phyloP scores from a whole-genome alignment of 345 rosid species.

The Chamaenerion angustifolium region DNA sequence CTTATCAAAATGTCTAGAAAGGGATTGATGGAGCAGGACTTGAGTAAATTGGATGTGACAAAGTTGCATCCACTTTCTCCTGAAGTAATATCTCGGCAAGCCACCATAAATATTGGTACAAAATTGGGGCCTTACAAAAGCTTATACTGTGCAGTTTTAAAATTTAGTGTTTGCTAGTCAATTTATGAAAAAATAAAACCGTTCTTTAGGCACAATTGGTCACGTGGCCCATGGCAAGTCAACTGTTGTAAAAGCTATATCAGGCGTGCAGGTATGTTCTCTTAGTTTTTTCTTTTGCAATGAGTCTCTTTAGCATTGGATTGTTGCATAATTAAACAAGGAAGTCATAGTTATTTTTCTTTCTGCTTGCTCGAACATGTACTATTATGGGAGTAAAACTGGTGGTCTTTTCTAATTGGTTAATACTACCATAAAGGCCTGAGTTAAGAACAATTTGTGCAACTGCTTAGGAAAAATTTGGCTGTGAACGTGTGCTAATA shows the following conservation, averaged over 20 bases:
- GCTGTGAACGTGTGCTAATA: too few species aligned
- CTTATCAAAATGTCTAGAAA: conserved; percentile 49
- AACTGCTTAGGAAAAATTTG: too few species aligned
- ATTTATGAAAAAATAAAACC: background rate
- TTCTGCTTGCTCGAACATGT: too few species aligned
- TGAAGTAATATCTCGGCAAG: conserved; percentile 94
- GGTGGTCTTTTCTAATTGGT: too few species aligned
- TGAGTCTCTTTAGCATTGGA: too few species aligned
- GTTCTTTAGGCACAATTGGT: conserved; percentile 64
- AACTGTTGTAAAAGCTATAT: conserved; percentile 87
- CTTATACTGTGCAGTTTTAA: background rate
- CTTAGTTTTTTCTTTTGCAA: background rate
- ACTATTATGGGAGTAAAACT: too few species aligned
- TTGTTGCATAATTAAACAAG: too few species aligned
- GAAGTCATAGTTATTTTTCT: too few species aligned
- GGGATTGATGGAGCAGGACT: conserved; percentile 92
- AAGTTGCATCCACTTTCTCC: conserved; percentile 85
- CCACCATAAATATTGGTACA: conserved; percentile 80
- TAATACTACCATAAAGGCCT: too few species aligned
- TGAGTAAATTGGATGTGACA: conserved; percentile 68
- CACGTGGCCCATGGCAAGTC: conserved; percentile 99
- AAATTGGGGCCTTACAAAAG: background rate
- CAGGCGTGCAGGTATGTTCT: conserved; percentile 75
- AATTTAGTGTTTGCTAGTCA: background rate
- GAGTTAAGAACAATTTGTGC: too few species aligned